Evolutionary conservation across 768 basidiomycete genomes (phyloP).

Genomic region (Coprinellus micaceus): DNA sequence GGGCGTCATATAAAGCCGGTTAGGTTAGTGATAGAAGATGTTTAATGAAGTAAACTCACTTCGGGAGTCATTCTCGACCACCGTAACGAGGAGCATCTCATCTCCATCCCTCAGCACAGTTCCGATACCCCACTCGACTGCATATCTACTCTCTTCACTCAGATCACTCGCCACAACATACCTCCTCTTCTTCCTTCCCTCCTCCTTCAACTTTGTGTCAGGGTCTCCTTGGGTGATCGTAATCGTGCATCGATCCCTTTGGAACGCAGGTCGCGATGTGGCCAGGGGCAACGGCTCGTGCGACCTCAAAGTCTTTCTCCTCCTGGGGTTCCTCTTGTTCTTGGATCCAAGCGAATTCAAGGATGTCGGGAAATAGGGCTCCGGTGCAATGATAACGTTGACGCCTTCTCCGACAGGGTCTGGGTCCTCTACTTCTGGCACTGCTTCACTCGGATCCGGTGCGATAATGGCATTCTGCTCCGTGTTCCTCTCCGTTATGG

Average conservation of each 20-base stretch:
- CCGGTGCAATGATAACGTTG: conserved; percentile 80
- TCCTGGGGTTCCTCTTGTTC: conserved; percentile 44
- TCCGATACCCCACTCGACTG: conserved; percentile 97
- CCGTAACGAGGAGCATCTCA: conserved; percentile 85
- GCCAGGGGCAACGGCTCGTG: conserved; percentile 62
- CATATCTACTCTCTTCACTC: conserved; percentile 90
- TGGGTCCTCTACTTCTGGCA: conserved; percentile 45
- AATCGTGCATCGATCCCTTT: conserved; percentile 90
- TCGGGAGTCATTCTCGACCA: conserved; percentile 90
- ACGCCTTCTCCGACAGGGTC: conserved; percentile 92
- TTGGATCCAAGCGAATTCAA: conserved; percentile 46
- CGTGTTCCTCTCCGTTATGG: conserved; percentile 83
- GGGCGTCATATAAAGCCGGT: conserved; percentile 5
- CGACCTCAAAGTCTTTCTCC: conserved; percentile 58
- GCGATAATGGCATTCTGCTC: conserved; percentile 68
- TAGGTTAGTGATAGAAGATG: neutral
- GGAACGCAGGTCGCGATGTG: conserved; percentile 79
- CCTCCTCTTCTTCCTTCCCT: conserved; percentile 51
- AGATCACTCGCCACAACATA: conserved; percentile 95
- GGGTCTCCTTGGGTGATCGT: conserved; percentile 85
- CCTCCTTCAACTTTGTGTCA: conserved; percentile 40
- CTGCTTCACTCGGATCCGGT: conserved; percentile 22
- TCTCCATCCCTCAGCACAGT: conserved; percentile 95
- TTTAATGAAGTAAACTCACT: conserved; percentile 40
- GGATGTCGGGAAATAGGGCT: conserved; percentile 77